Base-by-base conservation (phyloP, 2,329 filamentous ascomycete species). In the Colletotrichum chrysophilum region DNA sequence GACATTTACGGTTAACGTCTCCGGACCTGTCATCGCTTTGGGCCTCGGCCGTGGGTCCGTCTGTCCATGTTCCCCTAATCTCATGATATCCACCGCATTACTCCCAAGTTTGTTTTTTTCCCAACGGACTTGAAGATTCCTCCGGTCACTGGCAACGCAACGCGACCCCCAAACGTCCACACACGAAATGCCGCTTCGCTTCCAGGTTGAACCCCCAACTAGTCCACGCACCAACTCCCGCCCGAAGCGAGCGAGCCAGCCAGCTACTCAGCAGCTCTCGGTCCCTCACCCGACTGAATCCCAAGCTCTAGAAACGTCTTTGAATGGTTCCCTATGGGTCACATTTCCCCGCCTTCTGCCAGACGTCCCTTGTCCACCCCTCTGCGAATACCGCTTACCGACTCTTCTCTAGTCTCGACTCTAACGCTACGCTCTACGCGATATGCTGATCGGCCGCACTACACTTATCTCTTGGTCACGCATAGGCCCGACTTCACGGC, bases 271-370 rank as follows among this genome's bases (percentile, higher is more conserved):
- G 43, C 43, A 52, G n/a, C 43, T 24, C 34, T n/a, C 55, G 60
- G 60, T 48, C 28, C 60, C 21, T 58, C 24, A 18, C 21, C 71
- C 58, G 71, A 65, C 18, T 34, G 43, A 28, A 52, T 38, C 9
- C 24, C 48, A 55, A 34, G 52, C 56, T 43, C 52, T 34, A 61
- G 55, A 62, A 30, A 55, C 26, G 26, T 61, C 30, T 28, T 69
- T 18, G 13, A n/a, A 61, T 62, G 58, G 43, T 30, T 58, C 28
- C 34, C 36, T 28, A 48, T 21, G 26, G 58, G 26, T 71, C 16
- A 16, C 60, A 64, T 65, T 65, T 36, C 72, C 72, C 73, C 62
- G 73, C 70, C 70, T 68, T 65, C 34, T n/a, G 48, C 66, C 55
- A 38, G 28, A 52, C 43, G 43, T 52, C 55, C 21, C 21, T 24